Evolutionary conservation across 371 early-diverging fungal genomes (phyloP).

Genomic region (Haplosporangium sp.): DNA sequence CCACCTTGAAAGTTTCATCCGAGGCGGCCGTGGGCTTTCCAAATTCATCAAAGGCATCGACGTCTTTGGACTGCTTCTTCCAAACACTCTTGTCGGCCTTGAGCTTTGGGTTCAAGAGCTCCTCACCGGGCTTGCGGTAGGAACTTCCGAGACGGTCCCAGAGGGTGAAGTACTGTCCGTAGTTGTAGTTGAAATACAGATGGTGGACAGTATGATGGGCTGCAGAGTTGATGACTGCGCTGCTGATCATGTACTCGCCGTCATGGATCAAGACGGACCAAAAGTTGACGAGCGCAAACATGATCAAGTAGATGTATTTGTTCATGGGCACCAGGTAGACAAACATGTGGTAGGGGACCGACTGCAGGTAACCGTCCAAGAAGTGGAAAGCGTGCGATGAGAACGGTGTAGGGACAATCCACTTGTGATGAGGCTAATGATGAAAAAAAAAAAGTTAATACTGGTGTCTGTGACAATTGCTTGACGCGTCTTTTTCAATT

Average conservation of each 20-base stretch:
- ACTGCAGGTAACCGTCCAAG: slow-evolving; percentile 93
- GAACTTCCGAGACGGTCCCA: slow-evolving; percentile 84
- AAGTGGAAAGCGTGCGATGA: slow-evolving; percentile 97
- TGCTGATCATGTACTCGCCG: slow-evolving; percentile 65
- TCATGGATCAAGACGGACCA: slow-evolving; percentile 99
- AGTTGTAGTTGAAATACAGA: slow-evolving; percentile 97
- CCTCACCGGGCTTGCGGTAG: slow-evolving; percentile 76
- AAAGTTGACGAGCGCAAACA: slow-evolving; percentile 91
- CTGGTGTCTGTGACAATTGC: not conserved
- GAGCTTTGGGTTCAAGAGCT: slow-evolving; percentile 71
- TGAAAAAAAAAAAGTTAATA: not conserved
- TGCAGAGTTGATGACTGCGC: slow-evolving; percentile 73
- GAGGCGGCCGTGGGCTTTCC: slow-evolving; percentile 53
- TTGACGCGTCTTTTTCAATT: too few relatives aligned
- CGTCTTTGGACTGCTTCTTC: slow-evolving; percentile 75
- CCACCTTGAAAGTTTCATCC: slow-evolving; percentile 17
- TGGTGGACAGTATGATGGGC: slow-evolving; percentile 98
- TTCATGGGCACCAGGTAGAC: slow-evolving; percentile 92
- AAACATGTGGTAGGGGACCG: slow-evolving; percentile 93
- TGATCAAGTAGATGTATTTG: slow-evolving; percentile 82
- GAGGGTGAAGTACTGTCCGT: slow-evolving; percentile 95
- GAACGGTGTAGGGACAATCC: slow-evolving; percentile 93
- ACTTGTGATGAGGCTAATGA: slow-evolving; percentile 73
- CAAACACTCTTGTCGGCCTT: slow-evolving; percentile 73
- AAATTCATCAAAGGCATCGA: slow-evolving; percentile 67